A percentile compares a stretch with the other conserved stretches of the same genome.
Conservation (phyloP, 768 basidiomycete species). For the Cantharellus cinnabarinus region DNA sequence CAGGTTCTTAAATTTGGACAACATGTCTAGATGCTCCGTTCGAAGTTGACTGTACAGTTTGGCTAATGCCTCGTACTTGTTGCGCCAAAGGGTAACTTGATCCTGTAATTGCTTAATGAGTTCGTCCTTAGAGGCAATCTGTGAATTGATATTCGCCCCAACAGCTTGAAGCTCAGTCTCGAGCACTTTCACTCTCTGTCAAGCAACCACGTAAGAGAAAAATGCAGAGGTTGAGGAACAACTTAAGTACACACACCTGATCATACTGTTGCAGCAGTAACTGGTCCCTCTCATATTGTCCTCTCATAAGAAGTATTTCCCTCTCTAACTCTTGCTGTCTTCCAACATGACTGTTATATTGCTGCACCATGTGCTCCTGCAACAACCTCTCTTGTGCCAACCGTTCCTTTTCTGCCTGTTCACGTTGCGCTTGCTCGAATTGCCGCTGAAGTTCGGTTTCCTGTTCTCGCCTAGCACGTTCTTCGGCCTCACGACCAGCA, state of each 20-base stretch:
- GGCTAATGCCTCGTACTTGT: constrained; percentile 95
- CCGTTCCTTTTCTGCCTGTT: constrained; percentile 76
- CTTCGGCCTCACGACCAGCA: constrained; percentile 63
- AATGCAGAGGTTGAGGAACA: neutral
- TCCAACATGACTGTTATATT: constrained; percentile 48
- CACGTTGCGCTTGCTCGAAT: constrained; percentile 71
- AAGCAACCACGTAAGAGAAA: neutral
- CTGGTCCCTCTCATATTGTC: constrained; percentile 96
- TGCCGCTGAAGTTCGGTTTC: constrained; percentile 68
- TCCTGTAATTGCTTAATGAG: constrained; percentile 89
- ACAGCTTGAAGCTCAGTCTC: constrained; percentile 73
- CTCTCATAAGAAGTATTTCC: constrained; percentile 78
- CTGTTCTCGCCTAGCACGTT: constrained; percentile 52
- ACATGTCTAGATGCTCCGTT: constrained; percentile 91
- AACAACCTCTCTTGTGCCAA: constrained; percentile 70
- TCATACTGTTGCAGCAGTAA: constrained; percentile 96
- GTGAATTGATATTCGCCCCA: constrained; percentile 56
- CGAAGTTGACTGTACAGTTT: constrained; percentile 97
- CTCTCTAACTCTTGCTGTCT: constrained; percentile 70
- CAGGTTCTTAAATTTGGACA: constrained; percentile 90
- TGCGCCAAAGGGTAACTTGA: constrained; percentile 90
- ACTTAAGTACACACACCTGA: constrained; percentile 27
- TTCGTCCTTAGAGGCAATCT: constrained; percentile 83
- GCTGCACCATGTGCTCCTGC: constrained; percentile 62
- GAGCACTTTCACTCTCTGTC: constrained; percentile 81